phyloP scores from a whole-genome alignment of 768 basidiomycete species.

The Trametes cinnabarina region DNA sequence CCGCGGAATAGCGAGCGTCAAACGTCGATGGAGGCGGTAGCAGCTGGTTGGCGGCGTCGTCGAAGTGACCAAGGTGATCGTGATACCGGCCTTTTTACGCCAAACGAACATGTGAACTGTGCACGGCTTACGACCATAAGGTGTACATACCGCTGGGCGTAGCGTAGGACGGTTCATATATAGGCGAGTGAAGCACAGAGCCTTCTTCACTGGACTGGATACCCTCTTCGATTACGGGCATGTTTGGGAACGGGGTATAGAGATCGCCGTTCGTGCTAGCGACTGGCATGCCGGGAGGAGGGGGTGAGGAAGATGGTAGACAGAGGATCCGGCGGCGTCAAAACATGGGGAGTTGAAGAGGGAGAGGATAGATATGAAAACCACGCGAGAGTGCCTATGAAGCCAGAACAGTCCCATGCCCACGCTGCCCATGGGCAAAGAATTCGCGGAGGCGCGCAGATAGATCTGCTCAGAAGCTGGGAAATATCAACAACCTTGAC shows the following conservation, averaged over 20 bases:
- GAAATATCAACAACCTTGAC: constrained; percentile 25
- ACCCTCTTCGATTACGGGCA: constrained; percentile 58
- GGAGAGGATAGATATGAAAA: constrained; percentile 30
- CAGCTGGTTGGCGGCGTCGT: constrained; percentile 21
- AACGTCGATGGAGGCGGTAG: constrained; percentile 22
- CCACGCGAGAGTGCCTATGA: constrained; percentile 32
- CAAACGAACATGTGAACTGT: constrained; percentile 29
- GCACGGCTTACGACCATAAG: constrained; percentile 33
- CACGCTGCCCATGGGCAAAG: constrained; percentile 21
- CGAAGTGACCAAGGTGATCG: constrained; percentile 40
- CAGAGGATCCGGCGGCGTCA: constrained; percentile 24
- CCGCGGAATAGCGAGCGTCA: constrained; percentile 27
- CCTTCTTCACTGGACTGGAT: constrained; percentile 74
- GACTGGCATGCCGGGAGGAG: constrained; percentile 47
- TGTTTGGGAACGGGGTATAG: constrained; percentile 53
- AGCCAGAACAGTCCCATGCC: constrained; percentile 29
- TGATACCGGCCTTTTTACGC: constrained; percentile 73
- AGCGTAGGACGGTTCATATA: constrained; percentile 54
- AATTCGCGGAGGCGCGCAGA: constrained; percentile 26
- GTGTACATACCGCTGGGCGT: constrained; percentile 33
- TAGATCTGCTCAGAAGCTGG: constrained; percentile 30
- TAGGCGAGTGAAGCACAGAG: constrained; percentile 73
- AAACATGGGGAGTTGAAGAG: constrained; percentile 32
- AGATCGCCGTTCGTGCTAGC: constrained; percentile 52
- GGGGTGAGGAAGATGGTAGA: constrained; percentile 21